Conservation (phyloP, 139 green algal genomes). For the Pycnococcus provasolii region DNA sequence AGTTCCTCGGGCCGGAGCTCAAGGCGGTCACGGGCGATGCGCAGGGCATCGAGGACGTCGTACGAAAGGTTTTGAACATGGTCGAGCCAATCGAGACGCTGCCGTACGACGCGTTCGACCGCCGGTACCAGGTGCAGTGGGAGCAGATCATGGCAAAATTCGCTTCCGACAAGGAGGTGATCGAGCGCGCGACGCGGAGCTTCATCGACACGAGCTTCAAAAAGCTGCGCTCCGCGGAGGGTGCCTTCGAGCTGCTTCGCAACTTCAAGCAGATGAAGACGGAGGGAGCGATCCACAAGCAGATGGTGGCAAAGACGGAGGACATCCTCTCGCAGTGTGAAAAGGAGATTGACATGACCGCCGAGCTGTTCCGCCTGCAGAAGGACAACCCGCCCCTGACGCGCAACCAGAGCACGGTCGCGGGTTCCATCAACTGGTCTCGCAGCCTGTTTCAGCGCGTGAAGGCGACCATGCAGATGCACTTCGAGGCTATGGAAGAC, state of each 20-base stretch:
- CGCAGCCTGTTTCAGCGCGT: slow-evolving; percentile 63
- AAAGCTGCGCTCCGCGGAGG: slow-evolving; percentile 69
- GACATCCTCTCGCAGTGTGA: slow-evolving; percentile 81
- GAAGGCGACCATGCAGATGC: slow-evolving; percentile 67
- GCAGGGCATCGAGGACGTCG: slow-evolving; percentile 61
- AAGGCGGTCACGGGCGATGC: slow-evolving; percentile 74
- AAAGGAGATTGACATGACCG: slow-evolving; percentile 55
- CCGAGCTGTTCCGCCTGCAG: slow-evolving; percentile 51
- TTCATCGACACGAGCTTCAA: slow-evolving; percentile 92
- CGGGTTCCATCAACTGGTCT: slow-evolving; percentile 74
- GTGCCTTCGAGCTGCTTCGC: slow-evolving; percentile 76
- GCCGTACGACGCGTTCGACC: slow-evolving; percentile 63
- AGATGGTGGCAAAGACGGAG: slow-evolving; percentile 78
- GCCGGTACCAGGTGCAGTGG: slow-evolving; percentile 47
- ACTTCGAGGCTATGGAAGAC: slow-evolving; percentile 42
- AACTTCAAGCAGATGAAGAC: slow-evolving; percentile 77
- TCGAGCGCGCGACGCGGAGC: slow-evolving; percentile 43
- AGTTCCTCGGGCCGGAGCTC: slow-evolving; percentile 83
- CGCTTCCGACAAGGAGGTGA: slow-evolving; percentile 56
- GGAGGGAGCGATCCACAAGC: slow-evolving; percentile 62
- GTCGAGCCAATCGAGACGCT: slow-evolving; percentile 52
- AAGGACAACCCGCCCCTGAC: slow-evolving; percentile 49
- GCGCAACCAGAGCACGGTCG: slow-evolving; percentile 70
- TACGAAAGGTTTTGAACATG: slow-evolving; percentile 63
- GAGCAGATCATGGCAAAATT: slow-evolving; percentile 50